These are phyloP conservation scores for Pythium coloratum DNA, from an alignment of 352 stramenopile species.

Conservation along the genomic window DNA sequence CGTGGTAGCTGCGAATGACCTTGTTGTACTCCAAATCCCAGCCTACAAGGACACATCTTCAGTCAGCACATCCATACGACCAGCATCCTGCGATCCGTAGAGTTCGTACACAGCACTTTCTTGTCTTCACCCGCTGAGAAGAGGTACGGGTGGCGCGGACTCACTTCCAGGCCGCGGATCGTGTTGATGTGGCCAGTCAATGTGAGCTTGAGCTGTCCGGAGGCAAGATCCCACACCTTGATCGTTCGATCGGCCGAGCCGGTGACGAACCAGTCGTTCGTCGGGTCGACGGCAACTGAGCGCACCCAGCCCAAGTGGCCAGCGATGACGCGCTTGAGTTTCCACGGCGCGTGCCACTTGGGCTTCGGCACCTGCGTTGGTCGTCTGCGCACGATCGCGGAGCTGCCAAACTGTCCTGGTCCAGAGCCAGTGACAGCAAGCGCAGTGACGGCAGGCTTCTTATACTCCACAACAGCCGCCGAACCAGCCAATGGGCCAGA, in stretches of 20 bases:
- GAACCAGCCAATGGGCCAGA: slow-evolving; percentile 16
- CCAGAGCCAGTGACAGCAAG: slow-evolving; percentile 10
- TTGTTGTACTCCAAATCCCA: slow-evolving; percentile 99
- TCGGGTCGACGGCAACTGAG: slow-evolving; percentile 96
- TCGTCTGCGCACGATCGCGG: slow-evolving; percentile 73
- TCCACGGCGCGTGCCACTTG: slow-evolving; percentile 99
- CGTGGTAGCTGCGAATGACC: slow-evolving; percentile 99
- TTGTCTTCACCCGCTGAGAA: slow-evolving; percentile 99
- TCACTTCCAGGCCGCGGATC: slow-evolving; percentile 96
- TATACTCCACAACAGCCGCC: slow-evolving; percentile 61
- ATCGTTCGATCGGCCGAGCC: slow-evolving; percentile 97
- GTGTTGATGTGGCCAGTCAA: slow-evolving; percentile 98
- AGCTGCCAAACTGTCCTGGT: slow-evolving; percentile 50
- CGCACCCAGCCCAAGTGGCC: slow-evolving; percentile 97
- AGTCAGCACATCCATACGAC: not conserved
- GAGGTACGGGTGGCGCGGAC: slow-evolving; percentile 95
- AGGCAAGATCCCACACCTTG: slow-evolving; percentile 97
- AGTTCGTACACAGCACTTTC: slow-evolving; percentile 91
- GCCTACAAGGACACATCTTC: slow-evolving; percentile 33
- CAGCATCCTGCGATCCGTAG: not conserved
- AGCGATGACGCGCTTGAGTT: slow-evolving; percentile 96
- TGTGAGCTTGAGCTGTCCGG: slow-evolving; percentile 97
- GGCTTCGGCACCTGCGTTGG: slow-evolving; percentile 93
- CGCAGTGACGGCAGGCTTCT: slow-evolving; percentile 45
- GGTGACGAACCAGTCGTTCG: slow-evolving; percentile 98